phyloP scores from a whole-genome alignment of 805 yeast genomes.

The Hanseniaspora meyeri region DNA sequence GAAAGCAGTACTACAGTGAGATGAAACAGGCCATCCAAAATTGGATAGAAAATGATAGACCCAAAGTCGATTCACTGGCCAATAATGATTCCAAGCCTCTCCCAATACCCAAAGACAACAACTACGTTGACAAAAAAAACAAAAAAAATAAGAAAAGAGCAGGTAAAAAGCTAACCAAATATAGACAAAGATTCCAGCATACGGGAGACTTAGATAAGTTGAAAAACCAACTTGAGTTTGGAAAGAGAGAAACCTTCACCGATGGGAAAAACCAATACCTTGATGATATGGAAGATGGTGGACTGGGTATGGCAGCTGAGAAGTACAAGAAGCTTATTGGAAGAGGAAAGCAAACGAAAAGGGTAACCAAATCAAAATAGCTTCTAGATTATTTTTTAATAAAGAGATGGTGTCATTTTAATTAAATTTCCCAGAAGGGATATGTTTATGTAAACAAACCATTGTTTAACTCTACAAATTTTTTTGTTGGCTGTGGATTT shows the following conservation, averaged over 20 bases:
- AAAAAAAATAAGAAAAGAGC: constrained; percentile 72
- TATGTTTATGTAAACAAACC: constrained; percentile 4
- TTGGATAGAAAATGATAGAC: constrained; percentile 37
- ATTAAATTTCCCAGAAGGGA: constrained; percentile 6
- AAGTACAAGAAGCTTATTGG: background rate
- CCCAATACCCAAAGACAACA: constrained; percentile 40
- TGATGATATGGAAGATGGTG: constrained; percentile 60
- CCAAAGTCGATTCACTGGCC: constrained; percentile 45
- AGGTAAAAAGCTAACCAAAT: constrained; percentile 66
- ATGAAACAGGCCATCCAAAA: constrained; percentile 55
- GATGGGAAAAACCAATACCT: constrained; percentile 37
- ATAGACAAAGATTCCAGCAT: constrained; percentile 59
- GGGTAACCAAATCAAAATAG: background rate
- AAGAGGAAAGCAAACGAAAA: background rate
- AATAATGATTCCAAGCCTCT: constrained; percentile 53
- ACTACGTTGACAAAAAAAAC: constrained; percentile 33
- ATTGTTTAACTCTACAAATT: background rate
- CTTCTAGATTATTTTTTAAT: too few species aligned
- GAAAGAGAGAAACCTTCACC: constrained; percentile 52
- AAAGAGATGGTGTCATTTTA: background rate
- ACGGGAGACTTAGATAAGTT: constrained; percentile 72
- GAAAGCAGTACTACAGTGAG: constrained; percentile 48
- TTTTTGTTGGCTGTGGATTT: background rate
- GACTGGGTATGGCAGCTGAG: constrained; percentile 54
- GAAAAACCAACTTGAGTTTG: constrained; percentile 76